These are phyloP conservation scores for Cutaneotrichosporon sp. DNA, from an alignment of 1,284 basidiomycete genomes.

Conservation along the genomic window DNA sequence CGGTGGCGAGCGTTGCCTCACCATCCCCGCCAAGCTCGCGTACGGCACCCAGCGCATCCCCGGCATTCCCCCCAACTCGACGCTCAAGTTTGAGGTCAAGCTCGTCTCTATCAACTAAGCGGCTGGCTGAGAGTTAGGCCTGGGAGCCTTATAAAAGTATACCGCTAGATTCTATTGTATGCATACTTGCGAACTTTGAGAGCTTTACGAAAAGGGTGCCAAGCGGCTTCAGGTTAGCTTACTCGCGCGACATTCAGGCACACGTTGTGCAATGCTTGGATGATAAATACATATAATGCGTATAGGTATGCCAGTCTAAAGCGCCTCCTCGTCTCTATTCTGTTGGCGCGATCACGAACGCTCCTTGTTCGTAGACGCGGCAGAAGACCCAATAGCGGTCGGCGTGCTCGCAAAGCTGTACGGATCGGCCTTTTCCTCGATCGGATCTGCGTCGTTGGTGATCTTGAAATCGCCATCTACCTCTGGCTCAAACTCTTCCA, in stretches of 20 bases:
- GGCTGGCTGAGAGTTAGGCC: neutral
- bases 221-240: no score
- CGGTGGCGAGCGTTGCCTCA: slow-evolving; percentile 82
- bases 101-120: slow-evolving; percentile 56
- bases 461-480: neutral
- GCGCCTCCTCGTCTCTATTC: neutral
- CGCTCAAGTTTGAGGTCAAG: slow-evolving; percentile 60
- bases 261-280: neutral
- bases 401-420: neutral
- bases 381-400: neutral
- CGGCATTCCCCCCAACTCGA: slow-evolving; percentile 56
- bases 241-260: no score
- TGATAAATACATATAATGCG: neutral
- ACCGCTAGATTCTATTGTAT: slow-evolving; percentile 1
- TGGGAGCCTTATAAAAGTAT: neutral
- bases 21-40: slow-evolving; percentile 56
- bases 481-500: slow-evolving; percentile 40
- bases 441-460: neutral
- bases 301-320: neutral
- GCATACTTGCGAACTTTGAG: neutral
- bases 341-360: neutral
- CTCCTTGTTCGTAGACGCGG: neutral
- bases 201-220: no score
- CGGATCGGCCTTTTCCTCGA: neutral
- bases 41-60: slow-evolving; percentile 58